Conservation (phyloP, 352 stramenopile genomes). For the Globisporangium canariense region DNA sequence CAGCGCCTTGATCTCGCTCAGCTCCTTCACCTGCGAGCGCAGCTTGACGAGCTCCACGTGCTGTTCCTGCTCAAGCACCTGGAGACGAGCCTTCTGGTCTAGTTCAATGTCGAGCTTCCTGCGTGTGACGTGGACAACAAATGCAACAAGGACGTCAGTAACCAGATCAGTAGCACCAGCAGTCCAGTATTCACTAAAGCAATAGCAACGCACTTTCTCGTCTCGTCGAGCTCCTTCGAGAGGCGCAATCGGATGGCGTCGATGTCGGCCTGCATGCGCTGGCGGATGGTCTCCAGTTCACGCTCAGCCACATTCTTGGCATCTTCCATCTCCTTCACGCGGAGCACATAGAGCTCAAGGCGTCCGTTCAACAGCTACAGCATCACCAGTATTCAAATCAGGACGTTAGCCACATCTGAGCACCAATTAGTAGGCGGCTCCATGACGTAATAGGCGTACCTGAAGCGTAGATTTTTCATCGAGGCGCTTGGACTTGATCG, state of each 20-base stretch:
- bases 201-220: conserved; percentile 40
- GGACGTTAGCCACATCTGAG: conserved; percentile 3
- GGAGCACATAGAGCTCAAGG: conserved; percentile 80
- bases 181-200: conserved; percentile 1
- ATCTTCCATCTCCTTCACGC: conserved; percentile 81
- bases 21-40: conserved; percentile 63
- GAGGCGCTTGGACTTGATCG: conserved; percentile 83
- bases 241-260: conserved; percentile 54
- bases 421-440: neutral
- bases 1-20: conserved; percentile 54
- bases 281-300: conserved; percentile 77
- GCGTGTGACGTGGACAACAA: neutral
- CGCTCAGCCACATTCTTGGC: conserved; percentile 68
- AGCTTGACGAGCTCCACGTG: conserved; percentile 75
- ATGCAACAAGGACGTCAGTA: neutral
- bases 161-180: neutral
- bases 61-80: conserved; percentile 80
- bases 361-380: conserved; percentile 70
- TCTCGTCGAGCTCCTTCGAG: conserved; percentile 73
- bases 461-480: conserved; percentile 82
- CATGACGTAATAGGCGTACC: conserved; percentile 27
- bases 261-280: conserved; percentile 78
- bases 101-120: conserved; percentile 75
- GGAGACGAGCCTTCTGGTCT: conserved; percentile 65
- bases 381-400: neutral